phyloP scores from a whole-genome alignment of 192 early-diverging fungal genomes.

The Helicostylum pulchrum region DNA sequence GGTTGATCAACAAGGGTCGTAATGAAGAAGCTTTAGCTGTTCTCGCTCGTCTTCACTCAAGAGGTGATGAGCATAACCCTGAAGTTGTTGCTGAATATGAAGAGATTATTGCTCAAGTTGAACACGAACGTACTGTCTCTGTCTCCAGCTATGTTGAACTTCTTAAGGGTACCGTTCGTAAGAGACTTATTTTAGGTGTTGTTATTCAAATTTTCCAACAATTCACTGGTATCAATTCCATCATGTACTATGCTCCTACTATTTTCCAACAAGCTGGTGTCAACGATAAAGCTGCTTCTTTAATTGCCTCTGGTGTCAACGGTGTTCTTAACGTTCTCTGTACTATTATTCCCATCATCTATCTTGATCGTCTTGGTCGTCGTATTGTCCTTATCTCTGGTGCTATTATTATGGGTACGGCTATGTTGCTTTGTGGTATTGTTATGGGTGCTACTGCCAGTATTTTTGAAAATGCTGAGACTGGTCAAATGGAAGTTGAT shows the following conservation, averaged over 20 bases:
- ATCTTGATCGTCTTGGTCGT: constrained; percentile 79
- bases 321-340: constrained; percentile 73
- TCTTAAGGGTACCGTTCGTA: constrained; percentile 39
- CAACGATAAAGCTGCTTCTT: constrained; percentile 17
- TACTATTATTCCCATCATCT: constrained; percentile 83
- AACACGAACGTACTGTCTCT: constrained; percentile 57
- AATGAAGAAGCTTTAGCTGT: constrained; percentile 67
- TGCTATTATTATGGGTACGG: constrained; percentile 57
- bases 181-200: constrained; percentile 64
- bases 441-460: constrained; percentile 41
- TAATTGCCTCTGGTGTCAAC: constrained; percentile 40
- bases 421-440: constrained; percentile 29
- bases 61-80: constrained; percentile 53
- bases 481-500: constrained; percentile 22
- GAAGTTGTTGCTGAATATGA: constrained; percentile 63
- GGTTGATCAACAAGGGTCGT: constrained; percentile 68
- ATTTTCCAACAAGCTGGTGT: constrained; percentile 43
- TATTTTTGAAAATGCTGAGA: constrained; percentile 22
- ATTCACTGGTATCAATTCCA: constrained; percentile 82
- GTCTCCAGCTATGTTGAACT: constrained; percentile 62
- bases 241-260: constrained; percentile 66
- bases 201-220: constrained; percentile 77
- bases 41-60: constrained; percentile 66
- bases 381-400: constrained; percentile 72
- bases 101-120: constrained; percentile 66